phyloP scores from a whole-genome alignment of 2,329 filamentous ascomycete species.

The Sporothrix humicola region DNA sequence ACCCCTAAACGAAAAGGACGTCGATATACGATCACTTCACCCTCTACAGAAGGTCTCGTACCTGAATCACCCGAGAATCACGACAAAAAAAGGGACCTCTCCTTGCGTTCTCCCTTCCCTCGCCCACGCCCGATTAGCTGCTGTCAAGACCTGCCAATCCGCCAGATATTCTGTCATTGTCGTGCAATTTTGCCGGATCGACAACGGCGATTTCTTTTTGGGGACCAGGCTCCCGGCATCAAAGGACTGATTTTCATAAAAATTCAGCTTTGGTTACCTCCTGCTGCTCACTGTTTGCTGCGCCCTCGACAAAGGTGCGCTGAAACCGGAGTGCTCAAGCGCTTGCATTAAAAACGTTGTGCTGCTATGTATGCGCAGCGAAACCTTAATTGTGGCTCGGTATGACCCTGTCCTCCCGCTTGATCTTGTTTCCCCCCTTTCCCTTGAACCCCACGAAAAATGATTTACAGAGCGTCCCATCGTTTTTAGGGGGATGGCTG shows the following conservation, averaged over 20 bases:
- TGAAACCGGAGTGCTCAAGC: conserved; percentile 29
- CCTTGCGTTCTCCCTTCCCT: background rate
- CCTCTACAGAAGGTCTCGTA: background rate
- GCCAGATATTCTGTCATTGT: background rate
- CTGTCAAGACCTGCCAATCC: conserved; percentile 18
- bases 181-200: conserved; percentile 28
- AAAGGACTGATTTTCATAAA: background rate
- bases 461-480: conserved; percentile 19
- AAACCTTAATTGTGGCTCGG: conserved; percentile 36
- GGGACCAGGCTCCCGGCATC: conserved; percentile 20
- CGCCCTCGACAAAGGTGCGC: conserved; percentile 18
- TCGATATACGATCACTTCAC: background rate
- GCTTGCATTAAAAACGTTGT: conserved; percentile 29
- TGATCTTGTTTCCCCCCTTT: background rate
- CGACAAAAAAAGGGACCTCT: background rate
- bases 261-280: conserved; percentile 18
- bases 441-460: conserved; percentile 25
- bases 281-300: conserved; percentile 17
- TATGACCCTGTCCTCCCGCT: conserved; percentile 32
- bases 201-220: conserved; percentile 26
- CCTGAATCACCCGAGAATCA: background rate
- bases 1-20: conserved; percentile 7
- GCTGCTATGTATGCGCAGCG: conserved; percentile 31
- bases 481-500: conserved; percentile 17
- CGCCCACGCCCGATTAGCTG: background rate